Conservation (phyloP, 1,139 yeast genomes). For the Debaryomyces robertsiae region DNA sequence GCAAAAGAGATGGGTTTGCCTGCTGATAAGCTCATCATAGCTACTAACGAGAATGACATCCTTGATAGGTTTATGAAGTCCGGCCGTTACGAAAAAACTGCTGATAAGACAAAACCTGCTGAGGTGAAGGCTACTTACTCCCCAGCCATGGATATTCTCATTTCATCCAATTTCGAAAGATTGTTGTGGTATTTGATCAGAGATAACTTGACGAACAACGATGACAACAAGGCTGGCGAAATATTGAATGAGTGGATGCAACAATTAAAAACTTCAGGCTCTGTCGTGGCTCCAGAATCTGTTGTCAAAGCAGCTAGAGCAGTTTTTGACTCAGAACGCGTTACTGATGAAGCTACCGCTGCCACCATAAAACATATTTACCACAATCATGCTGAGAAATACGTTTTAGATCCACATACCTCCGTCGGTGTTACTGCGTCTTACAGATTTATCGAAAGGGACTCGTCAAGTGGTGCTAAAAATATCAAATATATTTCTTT, state of each 20-base stretch:
- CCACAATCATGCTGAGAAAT: constrained; percentile 59
- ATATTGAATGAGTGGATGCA: constrained; percentile 76
- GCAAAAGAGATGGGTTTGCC: constrained; percentile 97
- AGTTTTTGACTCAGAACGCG: constrained; percentile 79
- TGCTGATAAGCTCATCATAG: constrained; percentile 79
- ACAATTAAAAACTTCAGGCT: constrained; percentile 72
- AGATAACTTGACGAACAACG: constrained; percentile 55
- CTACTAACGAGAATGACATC: constrained; percentile 94
- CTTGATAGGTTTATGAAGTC: constrained; percentile 87
- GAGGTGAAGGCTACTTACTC: constrained; percentile 88
- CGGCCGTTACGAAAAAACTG: constrained; percentile 77
- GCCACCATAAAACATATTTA: constrained; percentile 75
- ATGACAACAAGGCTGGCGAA: constrained; percentile 74
- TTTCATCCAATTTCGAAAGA: constrained; percentile 94
- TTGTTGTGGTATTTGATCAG: constrained; percentile 91
- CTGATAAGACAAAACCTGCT: constrained; percentile 41
- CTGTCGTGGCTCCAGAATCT: constrained; percentile 67
- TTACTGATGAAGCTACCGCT: constrained; percentile 74
- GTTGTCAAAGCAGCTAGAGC: constrained; percentile 67
- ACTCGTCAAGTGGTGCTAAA: constrained; percentile 35
- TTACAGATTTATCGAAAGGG: constrained; percentile 58
- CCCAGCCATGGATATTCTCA: constrained; percentile 98
- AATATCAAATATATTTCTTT: constrained; percentile 68
- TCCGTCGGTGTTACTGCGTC: constrained; percentile 91
- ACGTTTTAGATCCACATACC: constrained; percentile 93